phyloP scores from a whole-genome alignment of 2,329 filamentous ascomycete genomes.

The Bipolaris bicolor region DNA sequence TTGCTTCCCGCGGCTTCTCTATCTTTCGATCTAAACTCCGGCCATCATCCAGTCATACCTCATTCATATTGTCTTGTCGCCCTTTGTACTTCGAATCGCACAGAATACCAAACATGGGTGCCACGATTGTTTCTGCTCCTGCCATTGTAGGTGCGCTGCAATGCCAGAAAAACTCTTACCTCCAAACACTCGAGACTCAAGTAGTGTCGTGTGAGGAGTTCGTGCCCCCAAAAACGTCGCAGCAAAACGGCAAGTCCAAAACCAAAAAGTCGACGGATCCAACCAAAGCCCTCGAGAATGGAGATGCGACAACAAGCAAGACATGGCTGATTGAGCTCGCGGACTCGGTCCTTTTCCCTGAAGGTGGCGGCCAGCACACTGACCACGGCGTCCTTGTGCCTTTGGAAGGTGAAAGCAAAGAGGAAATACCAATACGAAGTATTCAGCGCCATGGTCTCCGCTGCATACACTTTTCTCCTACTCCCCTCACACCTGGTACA shows the following conservation, averaged over 20 bases:
- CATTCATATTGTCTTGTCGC: background rate
- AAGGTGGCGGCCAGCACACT: constrained; percentile 43
- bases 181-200: constrained; percentile 37
- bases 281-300: constrained; percentile 22
- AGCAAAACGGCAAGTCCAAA: constrained; percentile 32
- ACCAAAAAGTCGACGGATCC: constrained; percentile 36
- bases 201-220: constrained; percentile 43
- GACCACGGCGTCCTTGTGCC: constrained; percentile 40
- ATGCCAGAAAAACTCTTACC: constrained; percentile 44
- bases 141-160: constrained; percentile 40
- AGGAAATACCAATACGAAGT: constrained; percentile 35
- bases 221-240: constrained; percentile 24
- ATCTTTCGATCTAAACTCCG: constrained; percentile 9
- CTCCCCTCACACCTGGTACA: constrained; percentile 81
- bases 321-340: constrained; percentile 41
- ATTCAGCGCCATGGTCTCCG: constrained; percentile 59
- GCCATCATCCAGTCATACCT: constrained; percentile 14
- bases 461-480: constrained; percentile 77
- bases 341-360: constrained; percentile 43
- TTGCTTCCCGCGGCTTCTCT: constrained; percentile 21
- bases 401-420: constrained; percentile 18
- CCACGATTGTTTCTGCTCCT: constrained; percentile 18
- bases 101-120: constrained; percentile 24
- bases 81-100: background rate
- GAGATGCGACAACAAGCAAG: constrained; percentile 18